phyloP scores from a whole-genome alignment of 768 basidiomycete genomes.

The Infundibulicybe gibba region DNA sequence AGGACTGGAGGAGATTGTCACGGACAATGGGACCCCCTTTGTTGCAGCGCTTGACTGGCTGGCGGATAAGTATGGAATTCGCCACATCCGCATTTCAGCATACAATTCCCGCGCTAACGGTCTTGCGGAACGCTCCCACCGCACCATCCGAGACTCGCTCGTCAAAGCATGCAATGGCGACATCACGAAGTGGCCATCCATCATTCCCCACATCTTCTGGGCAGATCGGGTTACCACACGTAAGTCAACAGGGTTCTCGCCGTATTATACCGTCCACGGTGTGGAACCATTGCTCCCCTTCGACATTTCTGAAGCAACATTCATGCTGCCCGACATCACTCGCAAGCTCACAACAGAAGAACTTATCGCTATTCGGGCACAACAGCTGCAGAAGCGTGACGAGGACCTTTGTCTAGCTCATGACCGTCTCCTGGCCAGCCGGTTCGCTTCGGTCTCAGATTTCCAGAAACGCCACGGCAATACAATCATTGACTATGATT shows the following conservation, averaged over 20 bases:
- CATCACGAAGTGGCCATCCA: constrained; percentile 20
- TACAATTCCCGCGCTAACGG: constrained; percentile 35
- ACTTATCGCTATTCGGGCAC: constrained; percentile 7
- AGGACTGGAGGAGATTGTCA: constrained; percentile 28
- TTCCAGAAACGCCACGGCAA: constrained; percentile 3
- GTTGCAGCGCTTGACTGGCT: constrained; percentile 16
- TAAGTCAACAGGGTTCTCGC: constrained; percentile 21
- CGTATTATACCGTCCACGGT: constrained; percentile 23
- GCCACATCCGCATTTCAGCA: constrained; percentile 28
- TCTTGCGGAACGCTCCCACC: constrained; percentile 21
- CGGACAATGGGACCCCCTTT: constrained; percentile 32
- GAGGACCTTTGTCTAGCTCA: constrained; percentile 8
- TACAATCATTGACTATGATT: constrained; percentile 8
- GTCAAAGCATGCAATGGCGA: constrained; percentile 21
- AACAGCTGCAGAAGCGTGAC: constrained; percentile 11
- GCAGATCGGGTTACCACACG: constrained; percentile 23
- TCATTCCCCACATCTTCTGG: constrained; percentile 20
- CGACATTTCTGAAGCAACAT: constrained; percentile 17
- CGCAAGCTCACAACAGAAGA: constrained; percentile 5
- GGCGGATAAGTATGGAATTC: constrained; percentile 15
- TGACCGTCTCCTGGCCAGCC: constrained; percentile 4
- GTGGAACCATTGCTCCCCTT: constrained; percentile 21
- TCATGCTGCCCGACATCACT: constrained; percentile 3
- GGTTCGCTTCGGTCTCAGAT: constrained; percentile 5
- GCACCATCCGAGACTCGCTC: constrained; percentile 14